Evolutionary conservation across 176 grass and related monocot genomes (phyloP).

Genomic region (Oryza brachyantha): DNA sequence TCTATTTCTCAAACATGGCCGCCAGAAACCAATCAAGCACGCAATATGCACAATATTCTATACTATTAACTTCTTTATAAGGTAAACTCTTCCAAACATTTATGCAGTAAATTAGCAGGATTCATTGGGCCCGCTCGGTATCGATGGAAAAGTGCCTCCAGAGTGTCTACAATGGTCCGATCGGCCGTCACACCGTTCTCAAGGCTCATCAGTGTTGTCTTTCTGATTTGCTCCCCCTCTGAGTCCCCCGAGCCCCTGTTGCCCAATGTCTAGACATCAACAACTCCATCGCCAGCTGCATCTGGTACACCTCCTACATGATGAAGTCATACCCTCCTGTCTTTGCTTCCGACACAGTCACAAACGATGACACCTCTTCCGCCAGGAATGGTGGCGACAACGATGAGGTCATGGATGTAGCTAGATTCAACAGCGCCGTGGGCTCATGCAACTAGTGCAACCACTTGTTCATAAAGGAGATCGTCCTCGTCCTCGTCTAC

Average conservation of each 20-base stretch:
- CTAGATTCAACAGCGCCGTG: constrained; percentile 16
- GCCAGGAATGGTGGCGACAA: too few species aligned
- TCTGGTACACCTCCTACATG: constrained; percentile 74
- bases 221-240: constrained; percentile 84
- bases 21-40: not conserved
- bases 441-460: constrained; percentile 76
- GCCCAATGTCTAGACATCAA: constrained; percentile 50
- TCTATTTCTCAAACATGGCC: not conserved
- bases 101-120: constrained; percentile 9
- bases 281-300: constrained; percentile 86
- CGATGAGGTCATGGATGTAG: not conserved
- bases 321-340: constrained; percentile 56
- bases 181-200: constrained; percentile 39
- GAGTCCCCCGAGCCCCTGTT: constrained; percentile 51
- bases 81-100: not conserved
- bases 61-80: not conserved
- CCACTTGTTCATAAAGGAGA: constrained; percentile 76
- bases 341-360: not conserved
- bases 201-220: constrained; percentile 73
- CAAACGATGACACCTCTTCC: too few species aligned
- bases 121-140: constrained; percentile 59
- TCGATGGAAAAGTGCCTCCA: constrained; percentile 68
- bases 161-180: constrained; percentile 37
- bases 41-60: not conserved
- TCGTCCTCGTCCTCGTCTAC: constrained; percentile 55